Percentiles rank a stretch among this genome's conserved stretches.
Evolutionary conservation across 306 rosid genomes (phyloP).

Genomic region (Psophocarpus tetragonolobus): DNA sequence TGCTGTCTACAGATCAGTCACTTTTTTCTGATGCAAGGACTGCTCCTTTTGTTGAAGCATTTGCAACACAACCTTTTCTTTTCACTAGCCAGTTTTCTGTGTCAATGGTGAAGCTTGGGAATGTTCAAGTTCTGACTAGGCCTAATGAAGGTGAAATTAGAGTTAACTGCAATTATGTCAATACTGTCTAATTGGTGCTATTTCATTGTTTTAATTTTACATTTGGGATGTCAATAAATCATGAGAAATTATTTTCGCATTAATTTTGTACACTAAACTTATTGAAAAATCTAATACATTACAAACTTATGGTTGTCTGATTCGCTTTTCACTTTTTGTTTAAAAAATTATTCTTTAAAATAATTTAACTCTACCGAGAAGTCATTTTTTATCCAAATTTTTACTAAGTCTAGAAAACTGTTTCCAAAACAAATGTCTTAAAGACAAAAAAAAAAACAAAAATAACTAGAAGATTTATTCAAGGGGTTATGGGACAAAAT

Average conservation of each 20-base stretch:
- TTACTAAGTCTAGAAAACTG: no score
- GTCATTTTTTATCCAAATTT: no score
- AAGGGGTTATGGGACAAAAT: no score
- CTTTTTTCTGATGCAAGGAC: slow-evolving; percentile 70
- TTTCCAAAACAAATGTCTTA: no score
- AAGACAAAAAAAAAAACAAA: no score
- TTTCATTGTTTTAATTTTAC: not conserved
- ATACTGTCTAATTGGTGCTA: slow-evolving; percentile 22
- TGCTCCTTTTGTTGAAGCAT: slow-evolving; percentile 59
- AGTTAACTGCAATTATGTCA: slow-evolving; percentile 66
- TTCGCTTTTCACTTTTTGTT: no score
- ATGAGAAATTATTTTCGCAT: not conserved
- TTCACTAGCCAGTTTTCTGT: slow-evolving; percentile 70
- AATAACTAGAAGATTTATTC: no score
- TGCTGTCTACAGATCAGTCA: slow-evolving; percentile 72
- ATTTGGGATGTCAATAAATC: not conserved
- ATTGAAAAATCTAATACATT: not conserved
- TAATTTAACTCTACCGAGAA: no score
- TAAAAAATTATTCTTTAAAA: no score
- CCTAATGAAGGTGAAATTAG: slow-evolving; percentile 76
- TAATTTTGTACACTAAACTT: not conserved
- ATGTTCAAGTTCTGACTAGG: slow-evolving; percentile 75
- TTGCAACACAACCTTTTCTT: slow-evolving; percentile 67
- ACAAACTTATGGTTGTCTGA: no score
- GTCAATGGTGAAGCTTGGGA: slow-evolving; percentile 90